Percentiles rank a stretch among this genome's conserved stretches.
Conservation (phyloP, 2,329 filamentous ascomycete genomes). For the Thermoascus crustaceus region DNA sequence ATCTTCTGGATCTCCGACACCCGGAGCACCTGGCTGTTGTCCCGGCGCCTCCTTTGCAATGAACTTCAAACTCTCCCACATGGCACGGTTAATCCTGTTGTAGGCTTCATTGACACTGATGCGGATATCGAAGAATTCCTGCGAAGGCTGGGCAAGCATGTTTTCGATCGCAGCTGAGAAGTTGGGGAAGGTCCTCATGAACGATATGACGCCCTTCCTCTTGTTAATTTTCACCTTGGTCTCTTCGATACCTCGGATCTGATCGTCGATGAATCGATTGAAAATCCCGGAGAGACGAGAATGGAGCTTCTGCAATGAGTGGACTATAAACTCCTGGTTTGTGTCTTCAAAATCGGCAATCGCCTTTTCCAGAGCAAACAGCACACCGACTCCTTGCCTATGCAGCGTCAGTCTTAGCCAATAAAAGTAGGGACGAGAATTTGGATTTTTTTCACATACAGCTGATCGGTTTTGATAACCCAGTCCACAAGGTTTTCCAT, state of each 20-base stretch:
- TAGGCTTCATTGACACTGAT: conserved; percentile 80
- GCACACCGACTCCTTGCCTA: conserved; percentile 81
- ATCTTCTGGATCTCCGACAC: conserved; percentile 65
- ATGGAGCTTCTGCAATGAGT: conserved; percentile 70
- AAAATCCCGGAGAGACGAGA: conserved; percentile 67
- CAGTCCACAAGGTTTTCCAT: conserved; percentile 75
- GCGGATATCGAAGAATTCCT: conserved; percentile 59
- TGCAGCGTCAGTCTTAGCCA: conserved; percentile 18
- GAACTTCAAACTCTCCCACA: conserved; percentile 95
- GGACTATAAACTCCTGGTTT: conserved; percentile 85
- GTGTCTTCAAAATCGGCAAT: conserved; percentile 73
- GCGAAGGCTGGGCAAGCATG: conserved; percentile 55
- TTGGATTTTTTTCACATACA: conserved; percentile 53
- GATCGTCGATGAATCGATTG: conserved; percentile 84
- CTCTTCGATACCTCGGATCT: conserved; percentile 91
- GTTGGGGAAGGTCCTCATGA: conserved; percentile 85
- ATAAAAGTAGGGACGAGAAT: conserved; percentile 1
- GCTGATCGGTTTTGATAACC: conserved; percentile 68
- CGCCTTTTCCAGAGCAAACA: conserved; percentile 73
- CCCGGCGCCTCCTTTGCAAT: conserved; percentile 67
- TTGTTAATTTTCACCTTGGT: conserved; percentile 99
- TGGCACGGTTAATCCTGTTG: conserved; percentile 77
- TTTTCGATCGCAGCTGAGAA: conserved; percentile 79
- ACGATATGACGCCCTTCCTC: conserved; percentile 89
- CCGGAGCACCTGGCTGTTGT: conserved; percentile 44